Evolutionary conservation across 768 basidiomycete species (phyloP).

Genomic region (Calocera viscosa): DNA sequence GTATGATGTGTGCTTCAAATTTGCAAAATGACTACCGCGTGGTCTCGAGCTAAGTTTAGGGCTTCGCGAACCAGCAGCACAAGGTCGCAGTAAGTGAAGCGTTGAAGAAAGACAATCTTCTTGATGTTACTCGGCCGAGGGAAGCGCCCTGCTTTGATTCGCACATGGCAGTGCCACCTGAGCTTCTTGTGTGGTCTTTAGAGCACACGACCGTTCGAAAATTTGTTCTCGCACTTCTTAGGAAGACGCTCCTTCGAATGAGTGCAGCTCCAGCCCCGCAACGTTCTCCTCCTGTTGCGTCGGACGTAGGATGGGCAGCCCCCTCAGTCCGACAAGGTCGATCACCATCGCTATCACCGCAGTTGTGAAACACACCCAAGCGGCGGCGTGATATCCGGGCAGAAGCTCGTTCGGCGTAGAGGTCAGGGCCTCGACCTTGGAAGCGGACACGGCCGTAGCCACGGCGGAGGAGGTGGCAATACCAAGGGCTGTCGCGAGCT

Average conservation of each 20-base stretch:
- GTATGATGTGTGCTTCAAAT: background rate
- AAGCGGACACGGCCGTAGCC: constrained; percentile 23
- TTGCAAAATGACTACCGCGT: background rate
- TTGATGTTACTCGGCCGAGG: too few relatives aligned
- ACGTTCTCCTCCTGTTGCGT: background rate
- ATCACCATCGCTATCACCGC: background rate
- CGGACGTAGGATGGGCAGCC: background rate
- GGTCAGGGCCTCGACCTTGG: constrained; percentile 18
- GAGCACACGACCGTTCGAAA: too few relatives aligned
- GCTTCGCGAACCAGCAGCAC: background rate
- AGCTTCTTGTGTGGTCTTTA: too few relatives aligned
- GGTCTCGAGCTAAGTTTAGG: background rate
- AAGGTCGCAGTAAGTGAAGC: background rate
- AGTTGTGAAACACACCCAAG: constrained; percentile 18
- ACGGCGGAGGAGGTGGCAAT: constrained; percentile 27
- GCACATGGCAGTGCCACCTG: too few relatives aligned
- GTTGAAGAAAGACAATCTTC: background rate
- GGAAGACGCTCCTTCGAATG: background rate
- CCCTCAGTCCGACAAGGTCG: background rate
- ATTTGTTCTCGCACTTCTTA: background rate
- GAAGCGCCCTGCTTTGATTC: too few relatives aligned
- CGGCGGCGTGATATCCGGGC: constrained; percentile 28
- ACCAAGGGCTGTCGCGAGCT: constrained; percentile 30
- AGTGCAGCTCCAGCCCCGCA: background rate
- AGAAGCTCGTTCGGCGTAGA: constrained; percentile 20